These are phyloP conservation scores for Limnanthes douglasii DNA, from an alignment of 345 rosid species.

Conservation along the genomic window DNA sequence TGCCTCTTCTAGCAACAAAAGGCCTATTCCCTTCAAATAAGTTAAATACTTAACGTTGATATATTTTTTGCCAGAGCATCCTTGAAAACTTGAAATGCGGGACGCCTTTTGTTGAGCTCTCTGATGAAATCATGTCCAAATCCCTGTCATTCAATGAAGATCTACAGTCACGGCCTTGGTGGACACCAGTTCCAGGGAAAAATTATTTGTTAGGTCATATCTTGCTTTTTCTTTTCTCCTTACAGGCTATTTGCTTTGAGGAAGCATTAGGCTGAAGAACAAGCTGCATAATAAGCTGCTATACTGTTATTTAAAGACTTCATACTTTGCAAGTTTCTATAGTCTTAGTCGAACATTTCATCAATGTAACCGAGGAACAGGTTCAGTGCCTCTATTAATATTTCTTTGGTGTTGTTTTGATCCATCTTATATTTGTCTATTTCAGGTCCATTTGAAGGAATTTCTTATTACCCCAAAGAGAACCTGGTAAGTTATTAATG, in stretches of 20 bases:
- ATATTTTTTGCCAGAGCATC: slow-evolving; percentile 29
- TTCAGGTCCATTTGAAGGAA: slow-evolving; percentile 83
- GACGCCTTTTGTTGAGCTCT: slow-evolving; percentile 53
- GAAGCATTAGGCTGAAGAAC: slow-evolving; percentile 1
- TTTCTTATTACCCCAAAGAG: slow-evolving; percentile 47
- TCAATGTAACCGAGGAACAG: no score
- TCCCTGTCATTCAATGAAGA: slow-evolving; percentile 74
- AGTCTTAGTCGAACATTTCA: no score
- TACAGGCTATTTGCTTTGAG: slow-evolving; percentile 1
- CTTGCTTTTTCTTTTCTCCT: no score
- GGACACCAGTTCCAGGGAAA: slow-evolving; percentile 78
- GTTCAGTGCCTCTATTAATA: no score
- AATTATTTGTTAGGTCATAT: slow-evolving; percentile 79
- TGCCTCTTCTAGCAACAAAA: background rate
- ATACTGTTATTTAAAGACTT: no score
- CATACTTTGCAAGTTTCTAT: no score
- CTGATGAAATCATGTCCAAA: slow-evolving; percentile 62
- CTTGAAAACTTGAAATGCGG: slow-evolving; percentile 67
- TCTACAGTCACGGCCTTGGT: slow-evolving; percentile 86
- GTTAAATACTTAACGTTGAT: background rate
- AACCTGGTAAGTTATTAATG: slow-evolving; percentile 34
- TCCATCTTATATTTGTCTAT: background rate
- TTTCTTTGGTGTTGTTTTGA: no score
- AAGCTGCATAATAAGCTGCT: no score
- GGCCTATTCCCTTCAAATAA: background rate